Evolutionary conservation across 345 rosid genomes (phyloP).

Genomic region (Lepidium aucheri): DNA sequence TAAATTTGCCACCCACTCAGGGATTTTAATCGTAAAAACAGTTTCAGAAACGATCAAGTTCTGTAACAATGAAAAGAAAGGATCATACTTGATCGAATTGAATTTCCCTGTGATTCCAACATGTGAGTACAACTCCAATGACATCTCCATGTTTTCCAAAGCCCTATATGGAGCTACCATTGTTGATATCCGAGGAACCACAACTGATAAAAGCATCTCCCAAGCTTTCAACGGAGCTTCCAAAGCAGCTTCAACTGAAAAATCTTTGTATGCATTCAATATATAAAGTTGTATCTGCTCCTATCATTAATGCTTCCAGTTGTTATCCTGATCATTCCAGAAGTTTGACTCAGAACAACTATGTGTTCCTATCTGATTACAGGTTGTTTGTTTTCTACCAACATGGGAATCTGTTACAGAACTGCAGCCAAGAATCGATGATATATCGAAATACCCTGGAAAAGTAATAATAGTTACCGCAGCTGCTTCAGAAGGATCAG

Average conservation of each 20-base stretch:
- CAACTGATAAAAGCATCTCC: background rate
- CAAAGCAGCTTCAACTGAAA: slow-evolving; percentile 27
- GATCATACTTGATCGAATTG: slow-evolving; percentile 38
- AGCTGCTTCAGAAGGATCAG: slow-evolving; percentile 36
- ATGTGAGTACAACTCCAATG: slow-evolving; percentile 29
- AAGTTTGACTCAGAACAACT: no score
- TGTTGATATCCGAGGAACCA: slow-evolving; percentile 42
- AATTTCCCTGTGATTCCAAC: slow-evolving; percentile 38
- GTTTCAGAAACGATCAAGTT: background rate
- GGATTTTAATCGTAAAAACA: slow-evolving; percentile 51
- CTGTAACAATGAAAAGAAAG: background rate
- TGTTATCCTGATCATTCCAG: no score
- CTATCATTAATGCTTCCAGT: no score
- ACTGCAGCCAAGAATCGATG: slow-evolving; percentile 41
- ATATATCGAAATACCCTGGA: slow-evolving; percentile 43
- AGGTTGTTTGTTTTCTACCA: slow-evolving; percentile 44
- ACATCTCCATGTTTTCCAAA: slow-evolving; percentile 8
- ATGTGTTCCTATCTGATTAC: background rate
- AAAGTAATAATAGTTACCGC: slow-evolving; percentile 46
- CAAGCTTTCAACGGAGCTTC: slow-evolving; percentile 39
- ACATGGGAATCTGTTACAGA: slow-evolving; percentile 45
- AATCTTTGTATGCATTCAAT: slow-evolving; percentile 10
- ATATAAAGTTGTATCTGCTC: no score
- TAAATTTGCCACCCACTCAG: slow-evolving; percentile 52
- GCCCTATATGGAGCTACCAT: slow-evolving; percentile 29